Base-by-base conservation (phyloP, 495 filamentous ascomycete genomes). In the Bacidia rubella region DNA sequence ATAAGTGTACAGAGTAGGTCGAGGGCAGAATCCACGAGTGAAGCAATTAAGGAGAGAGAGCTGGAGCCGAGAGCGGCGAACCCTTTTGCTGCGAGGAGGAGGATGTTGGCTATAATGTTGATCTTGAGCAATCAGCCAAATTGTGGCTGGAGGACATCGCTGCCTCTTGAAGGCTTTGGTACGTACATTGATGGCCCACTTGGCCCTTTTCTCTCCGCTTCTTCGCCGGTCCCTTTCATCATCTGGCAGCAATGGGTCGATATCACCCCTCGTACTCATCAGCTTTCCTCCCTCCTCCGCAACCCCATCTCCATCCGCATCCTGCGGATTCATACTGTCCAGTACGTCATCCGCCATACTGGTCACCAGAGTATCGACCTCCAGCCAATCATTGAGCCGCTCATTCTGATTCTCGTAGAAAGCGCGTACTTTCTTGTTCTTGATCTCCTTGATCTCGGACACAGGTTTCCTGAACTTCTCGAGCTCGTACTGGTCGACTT, bases 1-100 rank as follows among this genome's bases (percentile, higher is more conserved):
- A 95, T 95, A 27, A 77, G 77, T 0, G 88, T 95, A 38, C 80
- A 84, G 26, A 95, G 68, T 57, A 94, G 92, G 59, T 95, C 89
- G 22, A 95, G 74, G 0, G 84, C 80, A 2, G 86, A 88, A 60
- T 96, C 89, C 2, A 96, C 87, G 56, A 96, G 75, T 60, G 80
- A 85, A 20, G 89, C 89, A 11, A 96, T 73, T 12, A 96, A 83
- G 1, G 88, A 94, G 54, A 96, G 77, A 12, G 87, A 94, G 27
- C 74, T 84, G 1, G 88, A 90, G 47, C 83, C 73, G 7, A 82
- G 57, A 48, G 87, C 80, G 21, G 90, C 87, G 49, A 74, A 75
- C 39, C 89, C 79, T 62, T 96, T 96, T 35, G 85, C 81, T 2
- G 70, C 75, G 1, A 96, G 73, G 4, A 96, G 72, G 41, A 87